These are phyloP conservation scores for Tetraselmis striata DNA, from an alignment of 139 green algal species.

Conservation along the genomic window DNA sequence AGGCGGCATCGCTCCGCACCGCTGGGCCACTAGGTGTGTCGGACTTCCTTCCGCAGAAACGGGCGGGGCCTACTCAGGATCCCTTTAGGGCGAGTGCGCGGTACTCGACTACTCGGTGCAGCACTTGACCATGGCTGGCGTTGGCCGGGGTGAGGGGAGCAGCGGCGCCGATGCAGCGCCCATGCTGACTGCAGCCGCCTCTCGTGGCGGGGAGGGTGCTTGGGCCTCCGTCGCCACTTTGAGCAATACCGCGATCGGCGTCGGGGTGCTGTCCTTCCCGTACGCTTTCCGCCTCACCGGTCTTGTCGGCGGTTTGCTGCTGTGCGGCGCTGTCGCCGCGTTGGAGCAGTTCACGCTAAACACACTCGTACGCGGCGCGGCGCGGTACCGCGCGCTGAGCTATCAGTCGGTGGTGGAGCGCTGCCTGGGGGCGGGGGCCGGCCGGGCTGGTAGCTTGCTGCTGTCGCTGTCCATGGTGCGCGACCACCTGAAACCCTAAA, in stretches of 20 bases:
- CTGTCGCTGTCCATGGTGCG: constrained; percentile 2
- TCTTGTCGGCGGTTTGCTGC: background rate
- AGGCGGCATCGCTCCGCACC: no score
- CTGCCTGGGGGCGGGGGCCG: background rate
- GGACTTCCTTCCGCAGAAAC: no score
- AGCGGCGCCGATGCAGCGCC: no score
- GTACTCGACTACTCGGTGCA: no score
- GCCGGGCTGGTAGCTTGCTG: background rate
- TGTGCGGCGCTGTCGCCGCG: background rate
- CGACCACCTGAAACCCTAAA: no score
- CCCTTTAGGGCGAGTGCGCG: no score
- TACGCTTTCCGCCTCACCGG: constrained; percentile 5
- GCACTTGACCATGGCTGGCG: no score
- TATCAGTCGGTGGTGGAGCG: constrained; percentile 5
- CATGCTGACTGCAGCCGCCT: background rate
- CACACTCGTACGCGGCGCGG: background rate
- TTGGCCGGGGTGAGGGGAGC: no score
- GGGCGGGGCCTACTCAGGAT: no score
- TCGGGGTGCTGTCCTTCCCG: constrained; percentile 3
- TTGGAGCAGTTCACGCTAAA: constrained; percentile 4
- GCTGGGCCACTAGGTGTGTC: no score
- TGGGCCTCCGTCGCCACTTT: background rate
- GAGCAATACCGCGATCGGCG: constrained; percentile 2
- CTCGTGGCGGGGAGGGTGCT: background rate
- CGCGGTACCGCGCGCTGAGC: background rate